Evolutionary conservation across 2,329 filamentous ascomycete genomes (phyloP).

Genomic region (Chrysoporthe puriensis): DNA sequence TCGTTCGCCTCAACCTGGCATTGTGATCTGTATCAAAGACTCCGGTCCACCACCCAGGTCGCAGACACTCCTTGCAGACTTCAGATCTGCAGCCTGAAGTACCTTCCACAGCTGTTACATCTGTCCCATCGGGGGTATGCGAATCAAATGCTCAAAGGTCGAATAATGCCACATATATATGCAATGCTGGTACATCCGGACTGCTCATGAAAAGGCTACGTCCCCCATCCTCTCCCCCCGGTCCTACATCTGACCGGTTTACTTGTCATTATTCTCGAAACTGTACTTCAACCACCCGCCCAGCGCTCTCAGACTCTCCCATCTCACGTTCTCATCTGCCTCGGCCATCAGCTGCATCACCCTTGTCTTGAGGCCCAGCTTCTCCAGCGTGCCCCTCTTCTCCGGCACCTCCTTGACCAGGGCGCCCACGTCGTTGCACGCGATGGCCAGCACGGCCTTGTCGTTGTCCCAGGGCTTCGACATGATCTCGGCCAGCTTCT

Average conservation of each 20-base stretch:
- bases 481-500: constrained; percentile 85
- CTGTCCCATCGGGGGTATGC: not conserved
- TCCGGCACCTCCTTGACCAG: constrained; percentile 90
- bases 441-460: constrained; percentile 87
- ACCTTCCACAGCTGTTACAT: not conserved
- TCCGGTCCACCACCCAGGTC: not conserved
- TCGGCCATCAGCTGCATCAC: constrained; percentile 96
- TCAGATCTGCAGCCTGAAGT: not conserved
- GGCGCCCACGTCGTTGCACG: constrained; percentile 88
- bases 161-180: constrained; percentile 9
- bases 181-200: constrained; percentile 26
- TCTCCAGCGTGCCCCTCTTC: constrained; percentile 78
- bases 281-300: constrained; percentile 68
- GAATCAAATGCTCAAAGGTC: not conserved
- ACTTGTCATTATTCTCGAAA: constrained; percentile 50
- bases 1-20: no score
- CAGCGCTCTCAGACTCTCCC: constrained; percentile 88
- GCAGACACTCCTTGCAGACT: not conserved
- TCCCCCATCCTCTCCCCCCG: not conserved
- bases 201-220: constrained; percentile 16
- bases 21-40: no score
- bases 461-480: constrained; percentile 74
- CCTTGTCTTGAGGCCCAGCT: constrained; percentile 79
- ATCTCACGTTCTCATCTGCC: constrained; percentile 83
- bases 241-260: not conserved